Base-by-base conservation (phyloP, 2,329 filamentous ascomycete genomes). In the Rhynchosporium secalis region DNA sequence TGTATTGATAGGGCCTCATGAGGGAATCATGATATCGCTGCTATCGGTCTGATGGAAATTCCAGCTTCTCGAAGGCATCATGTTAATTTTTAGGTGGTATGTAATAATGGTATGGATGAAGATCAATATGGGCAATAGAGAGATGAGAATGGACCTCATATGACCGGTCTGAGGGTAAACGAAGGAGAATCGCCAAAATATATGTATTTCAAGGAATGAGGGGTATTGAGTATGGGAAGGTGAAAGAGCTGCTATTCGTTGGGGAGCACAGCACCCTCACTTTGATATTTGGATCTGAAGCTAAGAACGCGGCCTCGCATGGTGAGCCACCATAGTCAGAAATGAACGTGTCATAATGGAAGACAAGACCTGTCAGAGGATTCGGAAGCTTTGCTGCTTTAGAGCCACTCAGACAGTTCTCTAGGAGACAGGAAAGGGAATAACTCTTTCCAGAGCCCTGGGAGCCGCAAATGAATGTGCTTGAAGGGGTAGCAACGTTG, bases 361-460 rank as follows among this genome's bases (percentile, higher is more conserved):
- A 40, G 29, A 64, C 57, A 68, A 67, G 65, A 43, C 65, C 60
- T 67, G 65, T 75, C 74, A 0, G 74, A 73, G 0, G 82, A 3
- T 74, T 73, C 0, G 75, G 69, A 0, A 86, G 71, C 2, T 71
- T 72, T 1, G 80, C 81, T 1, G 80, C 70, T 2, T 72, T 65
- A 0, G 69, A 73, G 0, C 65, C 55, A 0, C 78, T 64, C 1
- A 82, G 71, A 56, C 75, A 79, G 61, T 78, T 80, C 61, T 76
- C 84, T 0, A 87, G 75, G 54, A 88, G 75, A 66, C 81, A 85
- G 0, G 82, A 81, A 2, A 86, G 74, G 0, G 84, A 86, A 62
- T 88, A 83, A 26, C 80, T 83, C 68, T 88, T 88, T 0, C 86
- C 86, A 48, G 80, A 82, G 0, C 85, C 86, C 68, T 88, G 85